Evolutionary conservation across 345 rosid genomes (phyloP).

Genomic region (Aquilaria malaccensis): DNA sequence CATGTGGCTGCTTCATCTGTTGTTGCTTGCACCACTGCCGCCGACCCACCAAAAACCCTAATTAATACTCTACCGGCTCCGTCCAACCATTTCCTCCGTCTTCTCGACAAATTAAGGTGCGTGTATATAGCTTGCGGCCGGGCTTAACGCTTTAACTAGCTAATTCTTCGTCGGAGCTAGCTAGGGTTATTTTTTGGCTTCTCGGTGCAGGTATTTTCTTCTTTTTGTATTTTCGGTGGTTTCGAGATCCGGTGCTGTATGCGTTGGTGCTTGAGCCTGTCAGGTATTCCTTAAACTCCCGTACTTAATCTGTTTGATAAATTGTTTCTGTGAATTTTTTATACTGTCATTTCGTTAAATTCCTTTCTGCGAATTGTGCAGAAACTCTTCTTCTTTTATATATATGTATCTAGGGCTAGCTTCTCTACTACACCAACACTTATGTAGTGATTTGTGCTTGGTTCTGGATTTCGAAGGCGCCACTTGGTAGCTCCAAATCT

Average conservation of each 20-base stretch:
- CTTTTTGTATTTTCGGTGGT: constrained; percentile 29
- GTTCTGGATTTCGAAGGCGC: no score
- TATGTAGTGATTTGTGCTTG: no score
- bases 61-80: constrained; percentile 1
- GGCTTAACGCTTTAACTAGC: no score
- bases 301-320: constrained; percentile 8
- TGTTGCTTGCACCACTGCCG: constrained; percentile 56
- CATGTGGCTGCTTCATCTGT: constrained; percentile 91
- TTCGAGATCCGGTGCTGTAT: constrained; percentile 20
- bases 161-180: no score
- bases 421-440: no score
- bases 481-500: no score
- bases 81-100: constrained; percentile 3
- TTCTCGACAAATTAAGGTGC: constrained; percentile 17
- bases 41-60: constrained; percentile 17
- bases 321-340: neutral
- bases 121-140: neutral
- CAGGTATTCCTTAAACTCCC: constrained; percentile 12
- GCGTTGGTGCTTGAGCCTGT: constrained; percentile 27
- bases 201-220: constrained; percentile 17
- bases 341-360: no score
- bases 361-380: no score
- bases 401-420: no score
- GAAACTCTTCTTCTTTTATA: no score
- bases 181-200: neutral